Conservation (phyloP, 768 basidiomycete genomes). For the Trichaptum fuscoviolaceum region DNA sequence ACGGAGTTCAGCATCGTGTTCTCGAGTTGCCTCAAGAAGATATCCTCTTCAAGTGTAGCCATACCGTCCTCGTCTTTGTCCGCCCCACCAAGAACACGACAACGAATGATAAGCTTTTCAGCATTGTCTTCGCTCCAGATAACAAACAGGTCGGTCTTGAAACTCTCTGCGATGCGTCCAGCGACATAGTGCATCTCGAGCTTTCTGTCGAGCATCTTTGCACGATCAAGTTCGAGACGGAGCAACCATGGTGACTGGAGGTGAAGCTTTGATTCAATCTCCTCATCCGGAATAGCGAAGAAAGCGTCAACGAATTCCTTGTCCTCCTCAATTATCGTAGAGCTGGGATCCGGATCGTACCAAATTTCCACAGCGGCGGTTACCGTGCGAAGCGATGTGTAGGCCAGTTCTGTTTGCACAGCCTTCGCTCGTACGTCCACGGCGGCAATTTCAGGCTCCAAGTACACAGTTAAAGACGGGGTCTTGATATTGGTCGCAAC, state of each 20-base stretch:
- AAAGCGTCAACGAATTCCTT: slow-evolving; percentile 94
- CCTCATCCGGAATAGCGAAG: slow-evolving; percentile 99
- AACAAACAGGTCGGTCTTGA: slow-evolving; percentile 94
- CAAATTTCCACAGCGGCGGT: slow-evolving; percentile 96
- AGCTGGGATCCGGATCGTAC: slow-evolving; percentile 90
- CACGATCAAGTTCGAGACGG: slow-evolving; percentile 92
- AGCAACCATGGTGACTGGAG: slow-evolving; percentile 96
- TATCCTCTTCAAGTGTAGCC: slow-evolving; percentile 81
- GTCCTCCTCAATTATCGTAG: slow-evolving; percentile 96
- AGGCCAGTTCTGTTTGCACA: slow-evolving; percentile 90
- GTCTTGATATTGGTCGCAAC: slow-evolving; percentile 99
- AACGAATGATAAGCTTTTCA: slow-evolving; percentile 94
- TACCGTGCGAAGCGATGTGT: slow-evolving; percentile 89
- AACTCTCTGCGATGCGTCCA: slow-evolving; percentile 87
- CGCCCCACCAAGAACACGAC: slow-evolving; percentile 79
- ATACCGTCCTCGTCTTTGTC: slow-evolving; percentile 84
- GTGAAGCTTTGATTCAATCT: slow-evolving; percentile 85
- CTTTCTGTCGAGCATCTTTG: slow-evolving; percentile 97
- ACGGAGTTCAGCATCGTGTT: slow-evolving; percentile 96
- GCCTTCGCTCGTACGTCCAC: slow-evolving; percentile 69
- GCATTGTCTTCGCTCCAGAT: slow-evolving; percentile 99
- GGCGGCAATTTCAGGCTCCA: slow-evolving; percentile 63
- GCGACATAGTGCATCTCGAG: slow-evolving; percentile 94
- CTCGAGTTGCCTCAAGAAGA: slow-evolving; percentile 93
- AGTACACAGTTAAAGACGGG: slow-evolving; percentile 89